Evolutionary conservation across 139 green algal genomes (phyloP).

Genomic region (Asterochloris erici): DNA sequence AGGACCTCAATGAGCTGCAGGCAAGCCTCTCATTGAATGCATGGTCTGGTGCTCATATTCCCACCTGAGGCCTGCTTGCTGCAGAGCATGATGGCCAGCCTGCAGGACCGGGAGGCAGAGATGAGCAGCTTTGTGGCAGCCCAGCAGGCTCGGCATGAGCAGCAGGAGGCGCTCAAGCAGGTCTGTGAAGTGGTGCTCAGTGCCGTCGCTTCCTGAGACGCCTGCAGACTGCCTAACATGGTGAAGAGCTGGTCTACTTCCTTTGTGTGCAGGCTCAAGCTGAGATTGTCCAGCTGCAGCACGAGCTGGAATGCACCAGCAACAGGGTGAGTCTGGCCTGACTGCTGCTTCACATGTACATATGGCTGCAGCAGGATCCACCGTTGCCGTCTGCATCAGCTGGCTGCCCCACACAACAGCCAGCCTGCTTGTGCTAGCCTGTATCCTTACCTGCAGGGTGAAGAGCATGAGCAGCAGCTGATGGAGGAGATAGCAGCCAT

Average conservation of each 20-base stretch:
- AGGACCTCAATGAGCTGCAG: too few relatives aligned
- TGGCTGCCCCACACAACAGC: neutral
- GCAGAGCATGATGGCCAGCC: neutral
- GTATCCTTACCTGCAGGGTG: neutral
- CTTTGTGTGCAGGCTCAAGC: constrained; percentile 5
- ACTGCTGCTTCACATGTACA: neutral
- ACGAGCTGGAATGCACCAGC: constrained; percentile 12
- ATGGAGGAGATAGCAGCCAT: neutral
- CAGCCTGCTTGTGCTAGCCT: neutral
- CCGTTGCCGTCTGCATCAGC: neutral
- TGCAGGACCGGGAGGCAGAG: neutral
- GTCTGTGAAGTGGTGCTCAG: neutral
- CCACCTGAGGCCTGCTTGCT: neutral
- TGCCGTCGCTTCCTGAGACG: neutral
- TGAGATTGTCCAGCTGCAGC: constrained; percentile 13
- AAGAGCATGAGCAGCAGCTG: constrained; percentile 5
- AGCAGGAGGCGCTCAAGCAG: constrained; percentile 9
- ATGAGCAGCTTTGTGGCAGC: neutral
- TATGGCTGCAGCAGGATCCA: neutral
- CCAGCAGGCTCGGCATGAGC: neutral
- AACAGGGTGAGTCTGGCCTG: neutral
- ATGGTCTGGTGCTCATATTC: too few relatives aligned
- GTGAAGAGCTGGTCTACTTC: neutral
- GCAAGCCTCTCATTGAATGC: too few relatives aligned
- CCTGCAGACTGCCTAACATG: neutral